Conservation (phyloP, 23 red algal species). For the Agarophyton chilense region DNA sequence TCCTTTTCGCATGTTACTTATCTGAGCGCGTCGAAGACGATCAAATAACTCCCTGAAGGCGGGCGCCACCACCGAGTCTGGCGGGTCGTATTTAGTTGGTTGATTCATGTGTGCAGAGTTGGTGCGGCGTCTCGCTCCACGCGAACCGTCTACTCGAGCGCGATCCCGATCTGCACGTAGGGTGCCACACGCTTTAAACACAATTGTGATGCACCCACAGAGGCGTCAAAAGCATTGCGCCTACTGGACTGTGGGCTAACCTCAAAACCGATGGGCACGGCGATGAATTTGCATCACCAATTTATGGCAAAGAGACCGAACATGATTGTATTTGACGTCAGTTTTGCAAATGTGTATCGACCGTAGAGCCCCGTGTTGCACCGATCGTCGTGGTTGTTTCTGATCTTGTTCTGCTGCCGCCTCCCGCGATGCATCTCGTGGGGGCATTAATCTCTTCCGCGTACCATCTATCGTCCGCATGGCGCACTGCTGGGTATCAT, state of each 20-base stretch:
- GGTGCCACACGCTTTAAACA: neutral
- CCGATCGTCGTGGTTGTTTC: neutral
- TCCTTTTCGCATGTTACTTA: neutral
- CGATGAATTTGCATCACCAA: conserved; percentile 9
- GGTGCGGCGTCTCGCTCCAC: neutral
- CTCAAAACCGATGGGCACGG: neutral
- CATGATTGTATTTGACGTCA: neutral
- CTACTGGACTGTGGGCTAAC: neutral
- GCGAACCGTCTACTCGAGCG: neutral
- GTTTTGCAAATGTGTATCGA: neutral
- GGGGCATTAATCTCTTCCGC: too few relatives aligned
- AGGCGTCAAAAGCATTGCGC: neutral
- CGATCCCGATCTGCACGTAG: neutral
- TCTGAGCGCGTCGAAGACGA: conserved; percentile 37
- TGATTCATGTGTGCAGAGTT: neutral
- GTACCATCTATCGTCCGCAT: too few relatives aligned
- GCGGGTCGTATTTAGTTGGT: conserved; percentile 51
- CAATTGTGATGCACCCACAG: neutral
- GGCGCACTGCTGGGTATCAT: too few relatives aligned
- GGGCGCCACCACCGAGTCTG: conserved; percentile 50
- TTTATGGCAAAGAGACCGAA: neutral
- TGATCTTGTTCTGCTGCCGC: neutral
- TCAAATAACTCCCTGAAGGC: conserved; percentile 54
- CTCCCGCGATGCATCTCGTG: too few relatives aligned
- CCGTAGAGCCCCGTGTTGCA: neutral